phyloP scores from a whole-genome alignment of 257 asterid genomes.

The Solanum bulbocastanum region DNA sequence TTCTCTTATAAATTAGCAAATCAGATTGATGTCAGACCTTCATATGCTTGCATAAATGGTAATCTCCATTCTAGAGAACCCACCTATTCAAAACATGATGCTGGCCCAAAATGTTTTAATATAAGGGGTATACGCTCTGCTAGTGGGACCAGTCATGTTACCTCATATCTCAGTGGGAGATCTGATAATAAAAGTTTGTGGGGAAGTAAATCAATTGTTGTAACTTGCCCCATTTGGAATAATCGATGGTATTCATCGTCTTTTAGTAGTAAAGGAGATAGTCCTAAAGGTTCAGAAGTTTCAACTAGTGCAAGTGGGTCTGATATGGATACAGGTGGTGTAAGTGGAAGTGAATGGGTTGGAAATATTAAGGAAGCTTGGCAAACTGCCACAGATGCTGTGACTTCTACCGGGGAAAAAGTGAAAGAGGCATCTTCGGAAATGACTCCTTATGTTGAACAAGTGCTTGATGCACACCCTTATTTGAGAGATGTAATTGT shows the following conservation, averaged over 20 bases:
- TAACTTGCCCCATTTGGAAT: constrained; percentile 16
- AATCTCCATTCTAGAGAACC: constrained; percentile 19
- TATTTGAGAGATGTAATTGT: constrained; percentile 79
- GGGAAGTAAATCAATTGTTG: constrained; percentile 18
- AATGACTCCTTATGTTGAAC: constrained; percentile 53
- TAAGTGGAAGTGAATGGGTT: constrained; percentile 45
- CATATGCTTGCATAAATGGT: constrained; percentile 5
- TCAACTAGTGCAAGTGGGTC: constrained; percentile 20
- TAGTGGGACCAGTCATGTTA: not conserved
- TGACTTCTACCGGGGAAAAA: constrained; percentile 44
- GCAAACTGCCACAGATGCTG: constrained; percentile 43
- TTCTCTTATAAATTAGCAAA: not conserved
- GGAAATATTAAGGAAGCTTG: constrained; percentile 45
- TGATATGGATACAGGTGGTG: constrained; percentile 24
- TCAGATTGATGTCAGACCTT: constrained; percentile 7
- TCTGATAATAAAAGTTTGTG: constrained; percentile 5
- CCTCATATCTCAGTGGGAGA: constrained; percentile 1
- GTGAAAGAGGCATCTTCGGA: constrained; percentile 47
- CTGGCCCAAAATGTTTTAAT: constrained; percentile 13
- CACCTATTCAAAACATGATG: constrained; percentile 3
- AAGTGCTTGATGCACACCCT: constrained; percentile 59
- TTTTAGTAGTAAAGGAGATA: constrained; percentile 19
- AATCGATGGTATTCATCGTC: constrained; percentile 42
- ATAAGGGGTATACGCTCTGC: constrained; percentile 12
- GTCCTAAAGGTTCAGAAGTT: constrained; percentile 11